phyloP scores from a whole-genome alignment of 1,139 yeast species.

The Suhomyces maxii region DNA sequence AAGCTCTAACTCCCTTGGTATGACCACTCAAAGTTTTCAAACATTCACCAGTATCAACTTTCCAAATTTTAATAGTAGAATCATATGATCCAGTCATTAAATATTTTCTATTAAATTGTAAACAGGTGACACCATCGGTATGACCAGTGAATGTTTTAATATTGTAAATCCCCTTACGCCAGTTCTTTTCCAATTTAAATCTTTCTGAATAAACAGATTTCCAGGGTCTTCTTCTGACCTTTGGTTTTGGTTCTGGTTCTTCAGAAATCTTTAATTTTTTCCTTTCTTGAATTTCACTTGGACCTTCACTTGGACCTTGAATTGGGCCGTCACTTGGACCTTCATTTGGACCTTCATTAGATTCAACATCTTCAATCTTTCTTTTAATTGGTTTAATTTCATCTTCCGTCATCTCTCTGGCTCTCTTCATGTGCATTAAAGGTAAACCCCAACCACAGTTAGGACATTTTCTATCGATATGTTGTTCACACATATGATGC shows the following conservation, averaged over 20 bases:
- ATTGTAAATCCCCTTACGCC: constrained; percentile 81
- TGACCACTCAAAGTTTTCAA: constrained; percentile 82
- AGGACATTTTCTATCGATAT: constrained; percentile 94
- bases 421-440: constrained; percentile 77
- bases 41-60: constrained; percentile 73
- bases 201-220: constrained; percentile 91
- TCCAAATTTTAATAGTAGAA: constrained; percentile 88
- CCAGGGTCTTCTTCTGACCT: constrained; percentile 69
- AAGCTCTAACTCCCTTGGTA: constrained; percentile 77
- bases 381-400: constrained; percentile 27
- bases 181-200: constrained; percentile 84
- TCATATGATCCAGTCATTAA: constrained; percentile 92
- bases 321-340: background rate
- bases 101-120: constrained; percentile 75
- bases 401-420: constrained; percentile 49
- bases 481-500: constrained; percentile 99
- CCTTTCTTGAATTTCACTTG: background rate
- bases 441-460: constrained; percentile 99
- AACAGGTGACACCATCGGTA: constrained; percentile 79
- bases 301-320: background rate
- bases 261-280: constrained; percentile 1
- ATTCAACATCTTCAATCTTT: constrained; percentile 25
- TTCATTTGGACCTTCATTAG: background rate
- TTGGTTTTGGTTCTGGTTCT: background rate
- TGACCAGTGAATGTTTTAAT: constrained; percentile 78